Evolutionary conservation across 2,329 filamentous ascomycete genomes (phyloP).

Genomic region (Pleochaeta shiraiana): DNA sequence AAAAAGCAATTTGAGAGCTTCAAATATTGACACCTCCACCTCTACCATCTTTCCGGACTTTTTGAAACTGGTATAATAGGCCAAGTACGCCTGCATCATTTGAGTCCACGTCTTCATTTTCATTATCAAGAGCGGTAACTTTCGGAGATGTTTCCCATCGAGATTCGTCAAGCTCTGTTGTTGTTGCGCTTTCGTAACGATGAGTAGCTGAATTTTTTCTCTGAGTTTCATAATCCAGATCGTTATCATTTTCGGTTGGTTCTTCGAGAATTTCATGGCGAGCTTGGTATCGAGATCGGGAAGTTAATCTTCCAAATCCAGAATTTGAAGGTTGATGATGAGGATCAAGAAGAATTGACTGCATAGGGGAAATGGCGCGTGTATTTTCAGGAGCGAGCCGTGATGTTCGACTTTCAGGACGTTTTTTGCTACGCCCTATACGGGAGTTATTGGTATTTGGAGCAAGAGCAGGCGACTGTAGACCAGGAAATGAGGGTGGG

Average conservation of each 20-base stretch:
- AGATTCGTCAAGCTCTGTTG: constrained; percentile 20
- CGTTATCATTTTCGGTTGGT: constrained; percentile 25
- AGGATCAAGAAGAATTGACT: constrained; percentile 51
- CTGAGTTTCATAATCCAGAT: constrained; percentile 6
- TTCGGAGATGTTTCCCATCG: constrained; percentile 23
- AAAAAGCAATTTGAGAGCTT: constrained; percentile 3
- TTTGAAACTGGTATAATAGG: constrained; percentile 44
- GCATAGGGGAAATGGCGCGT: constrained; percentile 31
- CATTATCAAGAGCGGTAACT: constrained; percentile 17
- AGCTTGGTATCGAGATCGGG: constrained; percentile 24
- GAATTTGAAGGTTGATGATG: constrained; percentile 45
- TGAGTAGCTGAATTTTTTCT: constrained; percentile 11
- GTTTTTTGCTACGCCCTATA: constrained; percentile 24
- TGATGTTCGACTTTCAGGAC: constrained; percentile 24
- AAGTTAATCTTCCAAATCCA: constrained; percentile 24
- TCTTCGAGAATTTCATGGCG: constrained; percentile 34
- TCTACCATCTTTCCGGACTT: constrained; percentile 31
- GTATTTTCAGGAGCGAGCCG: constrained; percentile 22
- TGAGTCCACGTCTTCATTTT: constrained; percentile 26
- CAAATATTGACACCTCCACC: constrained; percentile 20
- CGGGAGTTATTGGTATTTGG: constrained; percentile 33
- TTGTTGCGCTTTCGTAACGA: constrained; percentile 14
- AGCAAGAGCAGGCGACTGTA: constrained; percentile 38
- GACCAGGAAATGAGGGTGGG: constrained; percentile 50
- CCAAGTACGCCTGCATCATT: constrained; percentile 38